Evolutionary conservation across 768 basidiomycete species (phyloP).

Genomic region (Boletus subcaerulescens): DNA sequence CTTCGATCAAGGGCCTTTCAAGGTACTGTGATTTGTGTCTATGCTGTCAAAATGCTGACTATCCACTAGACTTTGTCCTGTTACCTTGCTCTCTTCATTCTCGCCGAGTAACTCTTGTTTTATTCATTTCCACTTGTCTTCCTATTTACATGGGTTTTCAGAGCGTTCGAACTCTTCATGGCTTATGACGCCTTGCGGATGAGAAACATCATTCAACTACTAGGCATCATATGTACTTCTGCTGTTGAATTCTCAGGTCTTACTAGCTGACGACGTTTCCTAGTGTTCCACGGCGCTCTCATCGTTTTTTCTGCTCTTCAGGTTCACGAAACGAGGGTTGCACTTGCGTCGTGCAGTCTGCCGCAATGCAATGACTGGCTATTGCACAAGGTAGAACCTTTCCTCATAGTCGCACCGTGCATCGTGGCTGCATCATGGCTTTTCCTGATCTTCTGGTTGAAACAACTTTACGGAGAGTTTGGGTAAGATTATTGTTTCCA

Average conservation of each 20-base stretch:
- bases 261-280: constrained; percentile 4
- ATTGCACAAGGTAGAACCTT: constrained; percentile 57
- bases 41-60: constrained; percentile 10
- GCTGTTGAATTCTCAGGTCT: background rate
- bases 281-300: constrained; percentile 71
- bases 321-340: constrained; percentile 68
- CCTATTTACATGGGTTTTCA: constrained; percentile 28
- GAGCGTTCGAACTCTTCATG: constrained; percentile 77
- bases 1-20: constrained; percentile 41
- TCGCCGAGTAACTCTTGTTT: constrained; percentile 62
- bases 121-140: background rate
- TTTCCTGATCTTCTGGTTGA: constrained; percentile 63
- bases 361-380: constrained; percentile 52
- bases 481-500: constrained; percentile 50
- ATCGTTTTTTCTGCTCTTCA: constrained; percentile 74
- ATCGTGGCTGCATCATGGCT: constrained; percentile 68
- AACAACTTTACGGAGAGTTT: constrained; percentile 74
- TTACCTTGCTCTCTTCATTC: constrained; percentile 78
- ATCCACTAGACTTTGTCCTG: constrained; percentile 67
- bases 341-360: constrained; percentile 40
- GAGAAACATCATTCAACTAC: constrained; percentile 75
- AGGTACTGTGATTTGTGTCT: constrained; percentile 35
- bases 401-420: constrained; percentile 71
- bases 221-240: constrained; percentile 64
- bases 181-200: constrained; percentile 78